phyloP scores from a whole-genome alignment of 805 yeast species.

The Suhomyces xylopsoci region DNA sequence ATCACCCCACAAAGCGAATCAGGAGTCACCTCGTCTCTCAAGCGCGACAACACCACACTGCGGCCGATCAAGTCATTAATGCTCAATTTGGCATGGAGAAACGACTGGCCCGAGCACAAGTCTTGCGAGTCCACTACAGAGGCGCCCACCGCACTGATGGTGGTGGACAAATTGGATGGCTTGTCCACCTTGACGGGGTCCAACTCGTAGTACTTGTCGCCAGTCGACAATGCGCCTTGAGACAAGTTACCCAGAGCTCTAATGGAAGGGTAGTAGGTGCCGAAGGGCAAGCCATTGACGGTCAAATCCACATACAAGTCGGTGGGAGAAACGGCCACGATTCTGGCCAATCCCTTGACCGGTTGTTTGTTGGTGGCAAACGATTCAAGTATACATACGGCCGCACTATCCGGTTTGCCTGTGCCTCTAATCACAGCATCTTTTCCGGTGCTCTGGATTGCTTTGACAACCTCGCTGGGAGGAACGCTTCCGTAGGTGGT shows the following conservation, averaged over 20 bases:
- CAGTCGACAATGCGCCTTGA: conserved; percentile 66
- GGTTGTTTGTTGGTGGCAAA: conserved; percentile 52
- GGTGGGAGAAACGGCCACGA: conserved; percentile 60
- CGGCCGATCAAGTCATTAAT: conserved; percentile 71
- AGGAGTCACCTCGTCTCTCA: conserved; percentile 35
- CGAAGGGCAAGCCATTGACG: conserved; percentile 64
- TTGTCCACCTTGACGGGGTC: conserved; percentile 31
- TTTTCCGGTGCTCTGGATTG: conserved; percentile 70
- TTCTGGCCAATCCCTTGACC: conserved; percentile 83
- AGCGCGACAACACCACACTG: conserved; percentile 48
- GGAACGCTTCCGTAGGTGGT: conserved; percentile 66
- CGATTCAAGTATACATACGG: conserved; percentile 84
- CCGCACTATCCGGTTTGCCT: conserved; percentile 83
- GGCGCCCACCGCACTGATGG: conserved; percentile 37
- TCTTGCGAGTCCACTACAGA: conserved; percentile 10
- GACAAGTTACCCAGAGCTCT: conserved; percentile 75
- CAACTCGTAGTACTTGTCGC: conserved; percentile 46
- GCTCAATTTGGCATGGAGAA: conserved; percentile 41
- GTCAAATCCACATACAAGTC: conserved; percentile 73
- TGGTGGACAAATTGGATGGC: conserved; percentile 24
- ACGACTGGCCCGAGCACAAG: conserved; percentile 35
- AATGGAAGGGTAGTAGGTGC: conserved; percentile 66
- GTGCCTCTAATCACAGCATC: conserved; percentile 94
- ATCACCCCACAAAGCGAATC: conserved; percentile 75
- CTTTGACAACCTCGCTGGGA: conserved; percentile 69